Evolutionary conservation across 805 yeast genomes (phyloP), one percentile per base, ranked within the genome.

Genomic region (Ogataea polymorpha): DNA sequence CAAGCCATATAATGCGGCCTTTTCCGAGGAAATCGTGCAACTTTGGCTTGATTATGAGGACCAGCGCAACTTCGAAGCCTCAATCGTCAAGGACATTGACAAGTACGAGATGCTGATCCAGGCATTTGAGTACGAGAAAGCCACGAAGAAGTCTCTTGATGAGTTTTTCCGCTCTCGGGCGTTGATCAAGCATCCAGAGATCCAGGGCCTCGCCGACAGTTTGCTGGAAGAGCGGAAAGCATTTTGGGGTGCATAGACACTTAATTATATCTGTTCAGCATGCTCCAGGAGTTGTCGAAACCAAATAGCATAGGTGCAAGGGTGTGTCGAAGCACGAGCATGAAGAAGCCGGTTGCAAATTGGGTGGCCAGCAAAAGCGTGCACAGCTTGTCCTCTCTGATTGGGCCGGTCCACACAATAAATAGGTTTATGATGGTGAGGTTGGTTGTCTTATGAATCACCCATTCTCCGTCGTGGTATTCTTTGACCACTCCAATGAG

Each of bases 31-130:
- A 50, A 70, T 91, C 38, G 59, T 72, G 44, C 81, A 80, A 28
- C 73, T 80, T 46, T 91, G 96, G 96, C 65, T 81, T 41, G 96
- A 88, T 60, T 91, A 91, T 65, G 99, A 91, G 67, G 80, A 83
- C 56, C 83, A 86, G 52, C 72, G 87, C 51, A 77, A 82, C 31
- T 61, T 77, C 18, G 98, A 91, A 62, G 96, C 97, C 10, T 72
- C 81, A 40, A 86, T 87, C 51, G 96, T 91, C 49, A 91, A 91
- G 66, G 97, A 91, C 63, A 79, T 93, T 46, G 98, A 91, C 64
- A 91, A 91, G 70, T 85, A 77, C 58, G 97, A 89, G 65, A 77
- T 89, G 77, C 70, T 86, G 49, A 74, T 84, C 50, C 87, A 86
- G 66, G 82, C 90, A 28, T 79, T 79, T 73, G 86, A 89, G 62